Evolutionary conservation across 2,329 filamentous ascomycete species (phyloP).

Genomic region (Aureobasidium vineae): DNA sequence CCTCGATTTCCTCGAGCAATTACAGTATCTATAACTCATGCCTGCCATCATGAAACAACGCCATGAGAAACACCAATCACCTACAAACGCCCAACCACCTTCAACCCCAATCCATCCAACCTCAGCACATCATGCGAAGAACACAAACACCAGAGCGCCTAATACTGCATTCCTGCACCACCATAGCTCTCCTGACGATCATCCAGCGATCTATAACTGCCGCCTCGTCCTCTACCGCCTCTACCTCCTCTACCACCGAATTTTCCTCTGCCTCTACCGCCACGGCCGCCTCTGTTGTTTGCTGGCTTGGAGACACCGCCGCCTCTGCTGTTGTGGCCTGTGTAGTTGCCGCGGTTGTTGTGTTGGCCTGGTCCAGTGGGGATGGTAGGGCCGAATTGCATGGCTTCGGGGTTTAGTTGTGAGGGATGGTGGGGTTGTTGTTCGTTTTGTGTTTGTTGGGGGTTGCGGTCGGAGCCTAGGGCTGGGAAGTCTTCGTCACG

Average conservation of each 20-base stretch:
- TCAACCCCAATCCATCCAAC: not conserved
- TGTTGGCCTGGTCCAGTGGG: conserved; percentile 37
- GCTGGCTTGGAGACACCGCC: conserved; percentile 42
- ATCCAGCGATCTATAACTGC: conserved; percentile 46
- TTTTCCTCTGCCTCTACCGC: conserved; percentile 40
- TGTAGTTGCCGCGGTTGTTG: conserved; percentile 30
- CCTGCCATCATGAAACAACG: not conserved
- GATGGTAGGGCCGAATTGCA: conserved; percentile 23
- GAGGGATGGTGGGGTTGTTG: conserved; percentile 28
- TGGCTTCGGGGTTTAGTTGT: conserved; percentile 29
- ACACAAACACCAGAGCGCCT: not conserved
- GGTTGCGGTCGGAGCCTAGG: conserved; percentile 30
- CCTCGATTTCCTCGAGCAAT: not conserved
- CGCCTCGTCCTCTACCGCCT: conserved; percentile 34
- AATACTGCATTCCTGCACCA: conserved; percentile 41
- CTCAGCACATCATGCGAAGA: not conserved
- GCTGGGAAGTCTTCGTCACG: conserved; percentile 50
- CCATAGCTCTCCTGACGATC: conserved; percentile 41
- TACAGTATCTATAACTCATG: not conserved
- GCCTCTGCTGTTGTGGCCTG: conserved; percentile 34
- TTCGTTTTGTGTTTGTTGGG: conserved; percentile 32
- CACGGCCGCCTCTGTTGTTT: conserved; percentile 41
- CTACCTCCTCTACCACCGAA: conserved; percentile 42
- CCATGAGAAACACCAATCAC: not conserved
- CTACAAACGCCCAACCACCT: not conserved